Base-by-base conservation (phyloP, 768 basidiomycete genomes). In the Paxillus rubicundulus region DNA sequence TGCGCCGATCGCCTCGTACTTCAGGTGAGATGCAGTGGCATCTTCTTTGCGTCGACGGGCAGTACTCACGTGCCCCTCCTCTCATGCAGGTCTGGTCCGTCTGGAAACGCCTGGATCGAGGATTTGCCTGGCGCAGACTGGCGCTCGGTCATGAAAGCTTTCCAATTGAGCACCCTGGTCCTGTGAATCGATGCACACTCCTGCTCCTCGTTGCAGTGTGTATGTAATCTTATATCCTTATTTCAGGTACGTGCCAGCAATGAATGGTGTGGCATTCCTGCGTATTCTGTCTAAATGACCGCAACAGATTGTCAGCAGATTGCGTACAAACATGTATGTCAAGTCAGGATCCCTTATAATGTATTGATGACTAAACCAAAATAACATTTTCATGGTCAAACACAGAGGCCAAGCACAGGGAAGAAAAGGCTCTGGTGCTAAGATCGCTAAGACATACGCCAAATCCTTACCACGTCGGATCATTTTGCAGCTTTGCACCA, bases 141-240 rank as follows among this genome's bases (percentile, higher is more conserved):
- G 60, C 65, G 66, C 53, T 61, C 68, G 47, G 70, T 73, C 59
- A 70, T 74, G 69, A 64, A 66, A 58, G 67, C 69, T 60, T 56
- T 64, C 52, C 53, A 63, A 50, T 34, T 66, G 47, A 59, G 65
- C 47, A 49, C 59, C 41, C 59, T 63, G 58, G 51, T 63, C 41
- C 53, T 64, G 44, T 69, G 58, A n/a, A 56, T 50, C 57, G 50
- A 54, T 56, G 18, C 45, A 16, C 49, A 47, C 36, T 32, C 48
- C 37, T 54, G 45, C 45, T 44, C 53, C 63, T 54, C 61, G 37
- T 62, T 61, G 66, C 54, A 21, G 51, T 27, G 38, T 57, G 55
- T 48, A 49, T 49, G 56, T 39, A 32, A 61, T 63, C 64, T 1
- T 66, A 60, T 61, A 68, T 68, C 61, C 52, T 55, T 49, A 17